A percentile compares a stretch with the other conserved stretches of the same genome.
Evolutionary conservation across 169 alveolate species (phyloP).

Genomic region (Cryptosporidium meleagridis): DNA sequence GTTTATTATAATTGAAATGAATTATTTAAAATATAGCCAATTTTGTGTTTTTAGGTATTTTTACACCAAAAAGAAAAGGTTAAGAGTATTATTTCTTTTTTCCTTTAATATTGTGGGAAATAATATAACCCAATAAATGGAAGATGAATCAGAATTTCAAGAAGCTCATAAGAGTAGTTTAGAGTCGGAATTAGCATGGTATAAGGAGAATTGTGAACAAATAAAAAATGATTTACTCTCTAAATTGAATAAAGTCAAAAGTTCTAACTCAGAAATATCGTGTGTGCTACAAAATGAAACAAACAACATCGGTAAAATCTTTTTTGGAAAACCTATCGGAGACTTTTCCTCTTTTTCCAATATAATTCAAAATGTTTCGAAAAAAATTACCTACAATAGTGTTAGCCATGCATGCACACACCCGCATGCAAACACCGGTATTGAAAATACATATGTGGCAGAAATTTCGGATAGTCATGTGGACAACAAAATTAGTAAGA

Average conservation of each 20-base stretch:
- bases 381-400: neutral
- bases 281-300: neutral
- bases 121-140: neutral
- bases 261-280: neutral
- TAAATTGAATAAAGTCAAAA: neutral
- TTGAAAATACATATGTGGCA: slow-evolving; percentile 5
- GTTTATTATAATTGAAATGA: neutral
- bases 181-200: slow-evolving; percentile 26
- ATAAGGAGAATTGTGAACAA: slow-evolving; percentile 11
- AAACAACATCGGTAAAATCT: neutral
- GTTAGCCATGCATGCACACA: slow-evolving; percentile 1
- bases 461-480: neutral
- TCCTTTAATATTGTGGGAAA: neutral
- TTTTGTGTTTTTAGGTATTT: neutral
- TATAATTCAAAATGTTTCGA: slow-evolving; percentile 16
- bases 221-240: slow-evolving; percentile 8
- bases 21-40: neutral
- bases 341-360: neutral
- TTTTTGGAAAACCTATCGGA: slow-evolving; percentile 18
- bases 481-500: neutral
- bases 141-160: neutral
- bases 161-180: neutral
- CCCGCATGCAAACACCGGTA: slow-evolving; percentile 15
- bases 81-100: neutral
- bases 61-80: neutral